These are phyloP conservation scores for Talaromyces sp. DNA, from an alignment of 2,329 filamentous ascomycete species.

Conservation along the genomic window DNA sequence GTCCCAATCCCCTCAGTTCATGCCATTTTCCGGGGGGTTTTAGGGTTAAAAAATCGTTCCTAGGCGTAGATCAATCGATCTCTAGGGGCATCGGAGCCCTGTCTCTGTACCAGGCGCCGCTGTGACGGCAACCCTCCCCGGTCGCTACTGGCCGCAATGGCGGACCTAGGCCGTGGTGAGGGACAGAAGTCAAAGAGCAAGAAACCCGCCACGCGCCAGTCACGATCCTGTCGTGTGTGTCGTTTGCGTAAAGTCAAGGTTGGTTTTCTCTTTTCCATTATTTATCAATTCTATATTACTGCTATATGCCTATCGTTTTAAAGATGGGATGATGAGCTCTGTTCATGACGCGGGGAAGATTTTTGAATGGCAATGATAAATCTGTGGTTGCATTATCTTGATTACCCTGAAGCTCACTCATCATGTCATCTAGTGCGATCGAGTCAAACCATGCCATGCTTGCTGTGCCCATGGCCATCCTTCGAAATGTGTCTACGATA, in stretches of 20 bases:
- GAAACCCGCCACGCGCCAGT: conserved; percentile 29
- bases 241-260: conserved; percentile 38
- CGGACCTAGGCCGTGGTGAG: conserved; percentile 10
- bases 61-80: conserved; percentile 1
- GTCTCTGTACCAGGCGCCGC: background rate
- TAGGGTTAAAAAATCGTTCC: background rate
- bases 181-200: conserved; percentile 7
- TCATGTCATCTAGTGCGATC: conserved; percentile 28
- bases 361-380: no score
- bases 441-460: conserved; percentile 36
- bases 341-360: background rate
- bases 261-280: conserved; percentile 13
- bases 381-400: background rate
- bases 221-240: conserved; percentile 36
- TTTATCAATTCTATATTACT: conserved; percentile 12
- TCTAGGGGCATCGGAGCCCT: background rate
- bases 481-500: conserved; percentile 34
- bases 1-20: background rate
- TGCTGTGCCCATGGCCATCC: conserved; percentile 38
- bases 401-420: background rate
- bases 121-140: conserved; percentile 7
- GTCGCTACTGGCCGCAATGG: conserved; percentile 12
- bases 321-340: no score
- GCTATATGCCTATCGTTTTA: no score
- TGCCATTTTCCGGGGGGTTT: background rate